Percentiles rank a stretch among this genome's conserved stretches.
phyloP scores from a whole-genome alignment of 2,329 filamentous ascomycete genomes.

The Clarireedia paspali region DNA sequence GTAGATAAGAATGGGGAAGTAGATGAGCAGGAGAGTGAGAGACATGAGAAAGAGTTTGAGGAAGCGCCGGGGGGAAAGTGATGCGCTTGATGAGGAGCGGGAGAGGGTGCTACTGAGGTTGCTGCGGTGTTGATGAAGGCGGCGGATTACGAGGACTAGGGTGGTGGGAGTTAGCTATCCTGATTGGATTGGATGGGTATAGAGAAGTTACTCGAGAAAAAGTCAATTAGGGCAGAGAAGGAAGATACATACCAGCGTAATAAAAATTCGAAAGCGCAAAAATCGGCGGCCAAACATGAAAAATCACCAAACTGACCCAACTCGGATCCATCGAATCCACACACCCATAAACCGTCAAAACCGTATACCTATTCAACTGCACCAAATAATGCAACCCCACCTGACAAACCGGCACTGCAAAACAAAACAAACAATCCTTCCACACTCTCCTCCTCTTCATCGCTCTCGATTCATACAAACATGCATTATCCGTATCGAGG shows the following conservation, averaged over 20 bases:
- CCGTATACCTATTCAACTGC: constrained; percentile 49
- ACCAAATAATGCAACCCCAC: constrained; percentile 52
- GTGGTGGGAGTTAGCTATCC: neutral
- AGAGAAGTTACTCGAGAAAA: constrained; percentile 9
- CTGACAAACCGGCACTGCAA: constrained; percentile 45
- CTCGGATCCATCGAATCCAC: constrained; percentile 43
- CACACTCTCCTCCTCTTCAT: constrained; percentile 39
- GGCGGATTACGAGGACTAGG: constrained; percentile 49
- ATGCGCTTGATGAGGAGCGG: constrained; percentile 36
- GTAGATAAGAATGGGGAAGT: constrained; percentile 46
- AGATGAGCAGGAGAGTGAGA: constrained; percentile 38
- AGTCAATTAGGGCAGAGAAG: neutral
- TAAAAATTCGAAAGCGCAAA: constrained; percentile 44
- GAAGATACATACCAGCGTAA: constrained; percentile 45
- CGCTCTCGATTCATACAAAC: constrained; percentile 40
- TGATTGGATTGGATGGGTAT: neutral
- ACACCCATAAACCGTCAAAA: constrained; percentile 54
- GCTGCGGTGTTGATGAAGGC: constrained; percentile 52
- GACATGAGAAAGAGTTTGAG: constrained; percentile 53
- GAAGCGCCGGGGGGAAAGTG: constrained; percentile 51
- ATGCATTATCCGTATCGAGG: constrained; percentile 49
- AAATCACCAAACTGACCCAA: constrained; percentile 48
- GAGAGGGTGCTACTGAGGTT: constrained; percentile 49
- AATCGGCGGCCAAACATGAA: constrained; percentile 47
- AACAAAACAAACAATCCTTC: constrained; percentile 48